These are phyloP conservation scores for Rhodotorula glutinis DNA, from an alignment of 1,284 basidiomycete species.

Conservation along the genomic window DNA sequence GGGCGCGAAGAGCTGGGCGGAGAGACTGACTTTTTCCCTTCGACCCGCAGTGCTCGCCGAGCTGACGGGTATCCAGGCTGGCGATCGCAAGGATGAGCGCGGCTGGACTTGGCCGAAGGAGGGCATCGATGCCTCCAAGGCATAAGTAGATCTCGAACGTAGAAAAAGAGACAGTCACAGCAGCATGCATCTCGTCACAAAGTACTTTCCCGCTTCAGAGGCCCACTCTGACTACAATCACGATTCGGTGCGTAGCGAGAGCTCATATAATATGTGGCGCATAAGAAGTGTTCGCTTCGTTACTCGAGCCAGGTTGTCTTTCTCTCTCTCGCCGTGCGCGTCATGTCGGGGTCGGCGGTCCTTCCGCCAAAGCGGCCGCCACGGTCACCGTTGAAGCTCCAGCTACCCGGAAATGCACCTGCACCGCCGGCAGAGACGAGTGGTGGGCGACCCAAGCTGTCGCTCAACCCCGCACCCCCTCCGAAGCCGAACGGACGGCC, in stretches of 20 bases:
- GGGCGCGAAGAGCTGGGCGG: no score
- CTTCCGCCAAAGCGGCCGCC: conserved; percentile 35
- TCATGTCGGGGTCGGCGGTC: conserved; percentile 30
- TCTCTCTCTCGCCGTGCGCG: neutral
- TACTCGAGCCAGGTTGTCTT: no score
- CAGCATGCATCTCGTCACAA: no score
- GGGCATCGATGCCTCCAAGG: conserved; percentile 42
- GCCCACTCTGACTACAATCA: no score
- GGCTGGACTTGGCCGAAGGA: conserved; percentile 47
- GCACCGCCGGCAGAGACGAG: neutral
- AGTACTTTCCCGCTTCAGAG: no score
- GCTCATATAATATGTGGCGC: no score
- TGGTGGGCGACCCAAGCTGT: neutral
- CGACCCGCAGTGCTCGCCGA: conserved; percentile 23
- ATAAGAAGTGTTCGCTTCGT: no score
- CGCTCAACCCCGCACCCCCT: conserved; percentile 10
- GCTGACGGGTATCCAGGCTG: conserved; percentile 42
- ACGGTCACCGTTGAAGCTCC: conserved; percentile 26
- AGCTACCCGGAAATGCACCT: conserved; percentile 5
- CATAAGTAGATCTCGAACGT: neutral
- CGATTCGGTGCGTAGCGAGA: no score
- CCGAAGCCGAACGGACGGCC: conserved; percentile 6
- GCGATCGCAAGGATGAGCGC: conserved; percentile 43
- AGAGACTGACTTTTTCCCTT: neutral
- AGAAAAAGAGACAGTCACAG: neutral